Base-by-base conservation (phyloP, 192 early-diverging fungal genomes). In the Lobosporangium transversale region DNA sequence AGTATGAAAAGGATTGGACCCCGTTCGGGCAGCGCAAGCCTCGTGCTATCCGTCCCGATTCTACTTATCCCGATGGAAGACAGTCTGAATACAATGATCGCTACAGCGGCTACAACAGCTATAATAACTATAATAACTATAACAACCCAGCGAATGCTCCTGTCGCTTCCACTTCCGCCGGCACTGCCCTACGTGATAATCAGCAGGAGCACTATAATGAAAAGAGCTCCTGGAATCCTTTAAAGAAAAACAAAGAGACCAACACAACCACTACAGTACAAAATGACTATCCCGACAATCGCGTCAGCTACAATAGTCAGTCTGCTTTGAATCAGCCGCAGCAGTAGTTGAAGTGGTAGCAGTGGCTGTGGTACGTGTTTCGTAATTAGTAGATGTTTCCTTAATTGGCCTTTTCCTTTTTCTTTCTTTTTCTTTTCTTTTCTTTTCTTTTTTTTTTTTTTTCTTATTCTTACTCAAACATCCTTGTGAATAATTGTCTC, bases 191-290 rank as follows among this genome's bases (percentile, higher is more conserved):
- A 27, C 0, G 3, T 1, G 57, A 56, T 10, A 26, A 17, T 49
- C 53, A 23, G 36, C 17, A 17, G 2, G 26, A 52, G 23, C 10
- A 35, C 49, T 52, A 53, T 27, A 40, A 10, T 21, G 66, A 73
- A 36, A 74, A 74, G 57, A 66, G 60, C n/a, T n/a, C 11, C 1
- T 60, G 63, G 70, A 76, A 76, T 43, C 71, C 71, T 24, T 76
- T 76, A 63, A 66, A 67, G 55, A 76, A 66, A 56, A 44, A 52
- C 31, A 51, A 40, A n/a, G 54, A 29, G 18, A n/a, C n/a, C 14
- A 26, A 31, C 33, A 42, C 53, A 3, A 56, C 68, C 20, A 56
- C 68, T 15, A 33, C 58, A 10, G 24, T 30, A 1, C 18, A 1
- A 1, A 48, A 33, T 20, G 54, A 62, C n/a, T 58, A 43, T 15